phyloP scores from a whole-genome alignment of 2,329 filamentous ascomycete genomes.

The Fusarium fujikuroi region DNA sequence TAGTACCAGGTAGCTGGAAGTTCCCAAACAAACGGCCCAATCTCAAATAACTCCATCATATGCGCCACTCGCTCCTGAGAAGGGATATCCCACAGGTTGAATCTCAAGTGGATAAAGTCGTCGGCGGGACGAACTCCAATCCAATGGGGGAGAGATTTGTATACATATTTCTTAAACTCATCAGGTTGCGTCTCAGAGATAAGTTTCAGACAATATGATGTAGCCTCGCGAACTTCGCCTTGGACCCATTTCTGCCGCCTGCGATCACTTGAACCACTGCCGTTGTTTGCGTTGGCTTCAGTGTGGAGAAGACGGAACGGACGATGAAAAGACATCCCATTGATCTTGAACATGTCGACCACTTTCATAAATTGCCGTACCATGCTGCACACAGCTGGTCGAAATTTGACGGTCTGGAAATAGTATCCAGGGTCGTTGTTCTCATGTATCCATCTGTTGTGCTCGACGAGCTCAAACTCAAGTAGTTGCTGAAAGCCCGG shows the following conservation, averaged over 20 bases:
- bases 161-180: not conserved
- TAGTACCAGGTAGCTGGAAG: not conserved
- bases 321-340: rapidly evolving
- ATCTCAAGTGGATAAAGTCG: not conserved
- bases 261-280: rapidly evolving
- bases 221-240: not conserved
- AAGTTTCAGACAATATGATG: not conserved
- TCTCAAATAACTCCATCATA: rapidly evolving
- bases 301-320: rapidly evolving
- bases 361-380: not conserved
- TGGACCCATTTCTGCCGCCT: not conserved
- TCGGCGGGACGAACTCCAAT: not conserved
- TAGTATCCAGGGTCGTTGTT: rapidly evolving
- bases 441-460: rapidly evolving
- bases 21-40: not conserved
- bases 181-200: not conserved
- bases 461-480: rapidly evolving
- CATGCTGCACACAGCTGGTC: not conserved
- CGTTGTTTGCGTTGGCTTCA: not conserved
- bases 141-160: not conserved
- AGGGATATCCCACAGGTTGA: not conserved
- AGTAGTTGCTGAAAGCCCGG: not conserved
- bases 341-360: not conserved
- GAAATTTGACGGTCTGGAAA: rapidly evolving
- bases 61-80: rapidly evolving